Conservation (phyloP, 1,284 basidiomycete genomes). For the Irpex rosettiformis region DNA sequence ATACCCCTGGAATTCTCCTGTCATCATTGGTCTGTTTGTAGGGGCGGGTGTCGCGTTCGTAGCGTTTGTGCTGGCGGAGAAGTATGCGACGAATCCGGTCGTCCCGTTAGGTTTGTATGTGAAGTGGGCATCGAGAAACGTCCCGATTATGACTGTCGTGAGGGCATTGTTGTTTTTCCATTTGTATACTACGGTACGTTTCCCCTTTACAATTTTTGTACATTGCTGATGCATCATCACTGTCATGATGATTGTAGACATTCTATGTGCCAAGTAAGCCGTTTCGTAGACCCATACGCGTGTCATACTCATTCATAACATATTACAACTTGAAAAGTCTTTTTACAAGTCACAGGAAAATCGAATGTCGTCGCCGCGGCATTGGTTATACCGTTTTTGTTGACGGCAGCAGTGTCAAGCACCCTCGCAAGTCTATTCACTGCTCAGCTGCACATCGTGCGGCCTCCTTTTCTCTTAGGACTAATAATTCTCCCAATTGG, state of each 20-base stretch:
- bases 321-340: conserved; percentile 25
- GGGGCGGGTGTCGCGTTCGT: conserved; percentile 24
- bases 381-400: conserved; percentile 30
- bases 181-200: conserved; percentile 28
- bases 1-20: conserved; percentile 27
- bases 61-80: conserved; percentile 28
- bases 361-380: conserved; percentile 27
- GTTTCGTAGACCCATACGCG: not conserved
- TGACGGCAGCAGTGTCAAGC: conserved; percentile 27
- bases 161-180: conserved; percentile 31
- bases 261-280: conserved; percentile 32
- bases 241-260: conserved; percentile 22
- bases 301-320: not conserved
- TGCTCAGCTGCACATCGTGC: conserved; percentile 20
- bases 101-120: conserved; percentile 27
- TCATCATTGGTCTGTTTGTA: conserved; percentile 28
- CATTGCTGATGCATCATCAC: not conserved
- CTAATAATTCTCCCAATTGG: conserved; percentile 25
- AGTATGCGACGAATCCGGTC: conserved; percentile 25
- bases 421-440: conserved; percentile 20
- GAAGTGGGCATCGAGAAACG: conserved; percentile 32
- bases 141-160: conserved; percentile 29
- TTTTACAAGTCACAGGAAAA: conserved; percentile 32
- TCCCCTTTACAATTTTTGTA: not conserved
- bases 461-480: conserved; percentile 20